Evolutionary conservation across 257 asterid species (phyloP).

Genomic region (Anisodus tanguticus): DNA sequence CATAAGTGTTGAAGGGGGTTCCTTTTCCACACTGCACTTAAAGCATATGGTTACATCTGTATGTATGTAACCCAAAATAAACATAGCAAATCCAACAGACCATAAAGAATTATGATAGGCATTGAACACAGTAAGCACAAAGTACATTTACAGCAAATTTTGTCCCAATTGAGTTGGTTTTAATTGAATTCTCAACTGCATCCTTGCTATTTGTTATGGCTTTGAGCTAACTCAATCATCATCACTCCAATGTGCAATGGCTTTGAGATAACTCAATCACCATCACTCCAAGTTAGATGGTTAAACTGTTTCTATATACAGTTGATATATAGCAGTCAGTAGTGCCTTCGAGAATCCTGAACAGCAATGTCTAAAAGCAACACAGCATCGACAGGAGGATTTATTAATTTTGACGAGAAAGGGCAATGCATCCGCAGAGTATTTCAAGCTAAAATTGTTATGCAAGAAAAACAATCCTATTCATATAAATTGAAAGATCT

Average conservation of each 20-base stretch:
- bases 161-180: not conserved
- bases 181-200: slow-evolving; percentile 13
- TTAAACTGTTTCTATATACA: not conserved
- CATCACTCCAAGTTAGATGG: slow-evolving; percentile 25
- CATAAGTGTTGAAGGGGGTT: slow-evolving; percentile 95
- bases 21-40: slow-evolving; percentile 70
- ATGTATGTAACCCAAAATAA: not conserved
- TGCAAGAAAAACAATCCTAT: not conserved
- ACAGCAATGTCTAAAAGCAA: not conserved
- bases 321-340: not conserved
- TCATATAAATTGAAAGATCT: not conserved
- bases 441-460: slow-evolving; percentile 20
- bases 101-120: not conserved
- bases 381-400: not conserved
- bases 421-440: not conserved
- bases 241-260: slow-evolving; percentile 14
- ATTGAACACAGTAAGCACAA: not conserved
- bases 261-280: not conserved
- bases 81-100: not conserved
- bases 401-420: not conserved
- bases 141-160: not conserved
- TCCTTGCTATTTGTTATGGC: not conserved
- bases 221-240: not conserved
- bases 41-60: not conserved
- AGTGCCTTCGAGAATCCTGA: slow-evolving; percentile 8